These are phyloP conservation scores for Saccharomyces eubayanus DNA, from an alignment of 805 yeast species.

Conservation along the genomic window DNA sequence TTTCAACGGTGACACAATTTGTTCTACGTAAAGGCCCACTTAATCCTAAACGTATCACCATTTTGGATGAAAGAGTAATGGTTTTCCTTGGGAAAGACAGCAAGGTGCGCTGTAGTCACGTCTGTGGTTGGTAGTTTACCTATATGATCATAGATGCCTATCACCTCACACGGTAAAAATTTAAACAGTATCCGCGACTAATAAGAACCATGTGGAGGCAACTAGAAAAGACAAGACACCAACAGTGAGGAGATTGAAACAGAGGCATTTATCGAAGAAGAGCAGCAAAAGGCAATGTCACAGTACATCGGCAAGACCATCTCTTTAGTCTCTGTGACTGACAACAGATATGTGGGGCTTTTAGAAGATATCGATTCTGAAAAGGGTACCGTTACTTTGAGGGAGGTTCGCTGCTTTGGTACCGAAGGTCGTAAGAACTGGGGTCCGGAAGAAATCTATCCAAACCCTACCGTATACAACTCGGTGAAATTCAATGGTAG, in stretches of 20 bases:
- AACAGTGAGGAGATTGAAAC: background rate
- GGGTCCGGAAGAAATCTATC: constrained; percentile 60
- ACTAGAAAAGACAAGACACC: background rate
- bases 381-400: constrained; percentile 79
- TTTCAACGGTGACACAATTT: background rate
- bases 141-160: background rate
- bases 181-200: background rate
- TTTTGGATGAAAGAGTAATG: background rate
- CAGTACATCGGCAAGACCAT: constrained; percentile 81
- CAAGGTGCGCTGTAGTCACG: background rate
- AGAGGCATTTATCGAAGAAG: background rate
- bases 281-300: constrained; percentile 48
- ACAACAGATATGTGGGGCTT: constrained; percentile 72
- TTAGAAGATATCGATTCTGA: constrained; percentile 83
- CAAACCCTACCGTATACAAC: constrained; percentile 61
- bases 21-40: background rate
- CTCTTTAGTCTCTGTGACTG: constrained; percentile 26
- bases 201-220: background rate
- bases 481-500: constrained; percentile 81
- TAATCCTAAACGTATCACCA: background rate
- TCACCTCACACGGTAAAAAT: background rate
- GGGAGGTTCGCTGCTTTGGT: constrained; percentile 74
- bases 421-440: constrained; percentile 82
- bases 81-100: background rate
- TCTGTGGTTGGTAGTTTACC: background rate